These are phyloP conservation scores for Lyophyllum semitale DNA, from an alignment of 768 basidiomycete genomes.

Conservation along the genomic window DNA sequence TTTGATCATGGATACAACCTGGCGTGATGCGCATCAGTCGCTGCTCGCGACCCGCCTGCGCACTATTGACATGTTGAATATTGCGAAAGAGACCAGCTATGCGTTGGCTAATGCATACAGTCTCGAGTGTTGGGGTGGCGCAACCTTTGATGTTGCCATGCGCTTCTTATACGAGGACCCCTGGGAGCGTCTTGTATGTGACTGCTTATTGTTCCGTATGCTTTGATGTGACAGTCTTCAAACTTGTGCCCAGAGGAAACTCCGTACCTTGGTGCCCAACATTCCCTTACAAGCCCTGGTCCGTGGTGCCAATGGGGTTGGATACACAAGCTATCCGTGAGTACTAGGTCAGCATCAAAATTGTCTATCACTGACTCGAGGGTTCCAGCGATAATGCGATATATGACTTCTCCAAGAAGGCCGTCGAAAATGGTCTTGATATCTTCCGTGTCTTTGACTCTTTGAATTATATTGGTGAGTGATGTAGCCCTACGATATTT, in stretches of 20 bases:
- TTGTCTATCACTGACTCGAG: background rate
- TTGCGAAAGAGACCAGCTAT: conserved; percentile 96
- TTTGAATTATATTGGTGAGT: conserved; percentile 90
- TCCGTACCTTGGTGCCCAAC: conserved; percentile 96
- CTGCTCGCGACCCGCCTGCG: conserved; percentile 94
- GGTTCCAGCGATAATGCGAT: conserved; percentile 87
- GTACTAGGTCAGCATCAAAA: conserved; percentile 25
- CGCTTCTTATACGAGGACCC: conserved; percentile 99
- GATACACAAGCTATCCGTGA: conserved; percentile 97
- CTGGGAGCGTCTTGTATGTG: conserved; percentile 92
- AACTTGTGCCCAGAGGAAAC: conserved; percentile 60
- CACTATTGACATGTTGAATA: conserved; percentile 96
- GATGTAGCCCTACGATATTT: background rate
- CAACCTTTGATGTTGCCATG: conserved; percentile 99
- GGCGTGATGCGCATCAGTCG: conserved; percentile 99
- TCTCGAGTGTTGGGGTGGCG: conserved; percentile 98
- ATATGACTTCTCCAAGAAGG: conserved; percentile 99
- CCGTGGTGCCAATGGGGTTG: conserved; percentile 98
- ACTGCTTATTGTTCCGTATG: background rate
- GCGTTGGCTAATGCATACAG: conserved; percentile 95
- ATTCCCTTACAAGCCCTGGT: conserved; percentile 98
- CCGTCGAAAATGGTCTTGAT: conserved; percentile 98
- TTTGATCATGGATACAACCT: conserved; percentile 98
- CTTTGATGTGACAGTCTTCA: background rate
- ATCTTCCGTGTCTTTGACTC: conserved; percentile 99